Base-by-base conservation (phyloP, 495 filamentous ascomycete genomes). In the Podospora bellae-mahoneyi region DNA sequence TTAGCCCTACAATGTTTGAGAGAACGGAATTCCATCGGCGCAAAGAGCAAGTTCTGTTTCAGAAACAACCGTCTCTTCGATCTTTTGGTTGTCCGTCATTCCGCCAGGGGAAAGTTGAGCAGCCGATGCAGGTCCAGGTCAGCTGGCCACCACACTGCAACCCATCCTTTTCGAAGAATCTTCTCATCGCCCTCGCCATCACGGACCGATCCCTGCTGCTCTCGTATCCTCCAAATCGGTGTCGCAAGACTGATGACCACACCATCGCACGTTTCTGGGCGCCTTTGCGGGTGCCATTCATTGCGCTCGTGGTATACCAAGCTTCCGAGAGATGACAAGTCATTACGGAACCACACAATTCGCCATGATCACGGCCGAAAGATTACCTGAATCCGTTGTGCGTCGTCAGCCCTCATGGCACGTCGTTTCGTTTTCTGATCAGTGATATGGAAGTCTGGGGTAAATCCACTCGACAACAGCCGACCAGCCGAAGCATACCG, bases 71-170 rank as follows among this genome's bases (percentile, higher is more conserved):
- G 23, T 23, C 55, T 58, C 54, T 58, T 26, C 7, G 55, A 58
- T 18, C 2, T 58, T 58, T 3, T 58, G 19, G 16, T 26, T 58
- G 55, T 58, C 55, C 55, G 55, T 58, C 55, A 5, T 58, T 58
- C 55, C 19, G 32, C 5, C 59, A 63, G 56, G 64, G 59, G 61
- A 55, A 66, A 32, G 55, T 58, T 65, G 54, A 48, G 64, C 59
- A 44, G 65, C 60, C 65, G 65, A 68, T 62, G 66, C 62, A 68
- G 66, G 68, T 62, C 63, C 64, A 28, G 69, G 72, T 72, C 72
- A 74, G 72, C 66, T 66, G 70, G 69, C 66, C 63, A 30, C 60
- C 39, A 62, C 23, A 66, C 58, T 62, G 61, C 70, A 60, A 63
- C 62, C 66, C 55, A 58, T 58, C 55, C 55, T 58, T 58, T 26